Evolutionary conservation across 2,329 filamentous ascomycete genomes (phyloP).

Genomic region (Fusarium hostae): DNA sequence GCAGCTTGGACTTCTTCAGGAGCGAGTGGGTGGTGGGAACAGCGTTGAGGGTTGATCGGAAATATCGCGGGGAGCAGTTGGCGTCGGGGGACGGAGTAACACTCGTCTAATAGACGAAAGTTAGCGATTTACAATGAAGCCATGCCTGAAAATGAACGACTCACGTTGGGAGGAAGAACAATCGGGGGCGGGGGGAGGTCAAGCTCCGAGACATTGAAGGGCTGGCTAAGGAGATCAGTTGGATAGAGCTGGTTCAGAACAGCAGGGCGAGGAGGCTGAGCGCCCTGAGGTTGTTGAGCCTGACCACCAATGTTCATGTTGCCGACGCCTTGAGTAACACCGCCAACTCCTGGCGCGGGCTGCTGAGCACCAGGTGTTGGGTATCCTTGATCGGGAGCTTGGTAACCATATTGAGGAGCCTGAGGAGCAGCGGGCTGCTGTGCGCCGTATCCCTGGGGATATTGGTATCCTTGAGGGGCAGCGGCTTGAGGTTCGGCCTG

Average conservation of each 20-base stretch:
- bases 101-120: constrained; percentile 70
- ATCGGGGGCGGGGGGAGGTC: constrained; percentile 92
- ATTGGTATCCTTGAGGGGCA: constrained; percentile 55
- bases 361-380: constrained; percentile 58
- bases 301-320: constrained; percentile 79
- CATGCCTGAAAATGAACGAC: constrained; percentile 50
- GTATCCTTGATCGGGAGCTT: constrained; percentile 75
- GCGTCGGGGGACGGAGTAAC: constrained; percentile 90
- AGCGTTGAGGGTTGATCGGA: constrained; percentile 94
- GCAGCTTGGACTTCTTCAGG: constrained; percentile 95
- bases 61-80: constrained; percentile 93
- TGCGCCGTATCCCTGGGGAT: constrained; percentile 57
- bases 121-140: constrained; percentile 50
- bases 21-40: constrained; percentile 92
- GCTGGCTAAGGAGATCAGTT: constrained; percentile 89
- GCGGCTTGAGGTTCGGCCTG: constrained; percentile 59
- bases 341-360: constrained; percentile 61
- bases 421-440: constrained; percentile 53
- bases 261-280: constrained; percentile 57
- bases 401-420: constrained; percentile 68
- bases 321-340: constrained; percentile 85
- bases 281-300: constrained; percentile 52
- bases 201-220: constrained; percentile 92
- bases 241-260: constrained; percentile 89
- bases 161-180: constrained; percentile 89